Base-by-base conservation (phyloP, 805 yeast genomes). In the Candida pseudoglaebosa region DNA sequence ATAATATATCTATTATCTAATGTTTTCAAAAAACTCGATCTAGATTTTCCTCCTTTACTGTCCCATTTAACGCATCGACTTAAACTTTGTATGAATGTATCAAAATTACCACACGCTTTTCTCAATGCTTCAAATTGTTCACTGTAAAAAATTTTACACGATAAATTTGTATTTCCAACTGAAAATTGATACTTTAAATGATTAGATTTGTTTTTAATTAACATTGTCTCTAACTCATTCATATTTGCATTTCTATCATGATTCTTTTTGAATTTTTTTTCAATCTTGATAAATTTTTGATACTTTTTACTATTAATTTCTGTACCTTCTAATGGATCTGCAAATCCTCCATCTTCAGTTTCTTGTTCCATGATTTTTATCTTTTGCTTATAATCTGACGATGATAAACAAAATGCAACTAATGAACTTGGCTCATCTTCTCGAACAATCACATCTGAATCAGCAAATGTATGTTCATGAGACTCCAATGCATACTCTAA, bases 71-170 rank as follows among this genome's bases (percentile, higher is more conserved):
- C 79, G 63, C 99, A 93, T 44, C 99, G 66, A 4, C 96, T 82
- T 34, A 95, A 72, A 59, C 97, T 89, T 56, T 89, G 96, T 29
- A 93, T 78, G 48, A 82, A 93, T 48, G 75, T 75, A 4, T 76
- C 82, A 41, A 78, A 78, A 40, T 81, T 78, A 1, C 87, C 89
- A 67, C 97, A 91, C 21, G 85, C 82, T 41, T 78, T 73, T 40
- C 99, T 70, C 50, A 93, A 81, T 0, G 98, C 97, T 55, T 91
- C 97, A 64, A 93, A 93, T 56, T 93, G 98, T 52, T 91, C 98
- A 4, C 96, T 85, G 67, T 84, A 93, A 57, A 91, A 93, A 5
- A 95, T 84, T 60, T 91, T 91, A 63, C 99, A 93, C 3, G 96
- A 84, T 48, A 93, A 70, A 13, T 77, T 77, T 0, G 96, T 84